Evolutionary conservation across 2,329 filamentous ascomycete species (phyloP).

Genomic region (Penicillium sp.): DNA sequence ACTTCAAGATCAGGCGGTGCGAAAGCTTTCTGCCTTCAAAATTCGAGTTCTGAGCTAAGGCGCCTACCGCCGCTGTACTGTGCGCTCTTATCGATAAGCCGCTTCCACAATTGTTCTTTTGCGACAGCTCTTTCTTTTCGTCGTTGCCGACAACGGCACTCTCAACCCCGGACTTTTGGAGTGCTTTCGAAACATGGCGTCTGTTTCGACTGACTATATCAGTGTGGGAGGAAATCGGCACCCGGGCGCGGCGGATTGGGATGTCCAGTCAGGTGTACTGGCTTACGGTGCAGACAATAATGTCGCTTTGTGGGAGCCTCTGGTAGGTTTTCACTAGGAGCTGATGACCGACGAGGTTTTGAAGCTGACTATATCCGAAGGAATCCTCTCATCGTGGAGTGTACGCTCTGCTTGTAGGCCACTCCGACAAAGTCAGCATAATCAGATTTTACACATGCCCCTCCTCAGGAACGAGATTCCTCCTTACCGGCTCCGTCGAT

Average conservation of each 20-base stretch:
- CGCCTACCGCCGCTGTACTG: not conserved
- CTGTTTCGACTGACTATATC: conserved; percentile 53
- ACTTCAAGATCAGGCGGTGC: too few relatives aligned
- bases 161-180: not conserved
- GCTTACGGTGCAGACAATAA: conserved; percentile 89
- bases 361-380: conserved; percentile 29
- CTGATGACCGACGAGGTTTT: not conserved
- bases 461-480: conserved; percentile 51
- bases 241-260: conserved; percentile 88
- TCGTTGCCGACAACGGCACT: conserved; percentile 5
- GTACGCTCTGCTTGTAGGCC: conserved; percentile 66
- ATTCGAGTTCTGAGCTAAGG: too few relatives aligned
- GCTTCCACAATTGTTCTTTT: conserved; percentile 21
- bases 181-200: conserved; percentile 34
- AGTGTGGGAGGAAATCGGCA: conserved; percentile 87
- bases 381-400: conserved; percentile 57
- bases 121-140: conserved; percentile 21
- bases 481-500: conserved; percentile 82
- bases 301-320: conserved; percentile 82
- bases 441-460: conserved; percentile 69
- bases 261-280: conserved; percentile 63
- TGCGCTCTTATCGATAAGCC: conserved; percentile 42
- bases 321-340: conserved; percentile 52
- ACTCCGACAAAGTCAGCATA: conserved; percentile 76
- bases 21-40: too few relatives aligned